Evolutionary conservation across 768 basidiomycete species (phyloP).

Genomic region (Lanmaoa rubissima): DNA sequence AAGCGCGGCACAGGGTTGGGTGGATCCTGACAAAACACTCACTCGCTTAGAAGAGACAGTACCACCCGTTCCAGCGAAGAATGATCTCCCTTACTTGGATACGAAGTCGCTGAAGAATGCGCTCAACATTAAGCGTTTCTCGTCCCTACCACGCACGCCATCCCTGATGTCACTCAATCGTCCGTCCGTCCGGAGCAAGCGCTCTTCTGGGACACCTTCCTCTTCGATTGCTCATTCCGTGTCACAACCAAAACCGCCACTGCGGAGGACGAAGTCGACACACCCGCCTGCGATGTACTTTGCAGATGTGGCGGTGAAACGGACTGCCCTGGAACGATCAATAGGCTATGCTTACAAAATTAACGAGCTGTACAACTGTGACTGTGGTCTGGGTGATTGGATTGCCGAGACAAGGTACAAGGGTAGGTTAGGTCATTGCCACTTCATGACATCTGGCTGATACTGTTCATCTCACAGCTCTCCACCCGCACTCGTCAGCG

Average conservation of each 20-base stretch:
- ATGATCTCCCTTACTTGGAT: constrained; percentile 23
- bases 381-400: constrained; percentile 82
- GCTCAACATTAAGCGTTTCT: constrained; percentile 42
- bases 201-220: constrained; percentile 25
- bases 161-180: constrained; percentile 47
- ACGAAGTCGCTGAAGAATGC: constrained; percentile 26
- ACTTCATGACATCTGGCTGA: constrained; percentile 2
- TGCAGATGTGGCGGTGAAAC: constrained; percentile 57
- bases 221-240: constrained; percentile 36
- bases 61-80: constrained; percentile 32
- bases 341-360: constrained; percentile 77
- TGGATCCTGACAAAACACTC: constrained; percentile 20
- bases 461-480: constrained; percentile 9
- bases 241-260: constrained; percentile 17
- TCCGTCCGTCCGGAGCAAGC: constrained; percentile 22
- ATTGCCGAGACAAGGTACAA: constrained; percentile 51
- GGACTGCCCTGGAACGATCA: constrained; percentile 64
- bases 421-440: constrained; percentile 40
- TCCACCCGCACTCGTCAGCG: constrained; percentile 20
- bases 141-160: constrained; percentile 65
- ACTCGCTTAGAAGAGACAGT: constrained; percentile 17
- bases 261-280: constrained; percentile 34
- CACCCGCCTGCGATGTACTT: constrained; percentile 72
- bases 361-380: constrained; percentile 72
- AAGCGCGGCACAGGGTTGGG: constrained; percentile 13